Conservation (phyloP, 179 eudicot species). For the Nepenthes alata region DNA sequence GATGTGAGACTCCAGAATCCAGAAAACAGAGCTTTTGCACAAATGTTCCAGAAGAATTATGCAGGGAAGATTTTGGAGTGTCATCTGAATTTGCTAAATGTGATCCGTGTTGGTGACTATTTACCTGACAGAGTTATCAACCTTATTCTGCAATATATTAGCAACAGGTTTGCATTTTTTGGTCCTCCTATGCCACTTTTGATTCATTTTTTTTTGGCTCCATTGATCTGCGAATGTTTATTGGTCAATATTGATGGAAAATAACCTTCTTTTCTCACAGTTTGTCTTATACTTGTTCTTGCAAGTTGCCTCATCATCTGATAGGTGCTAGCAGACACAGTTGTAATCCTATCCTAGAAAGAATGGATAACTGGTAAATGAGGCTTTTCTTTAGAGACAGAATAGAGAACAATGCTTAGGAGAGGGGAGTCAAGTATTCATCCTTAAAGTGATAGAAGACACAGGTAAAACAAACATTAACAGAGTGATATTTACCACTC, state of each 20-base stretch:
- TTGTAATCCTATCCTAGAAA: no score
- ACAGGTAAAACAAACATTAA: no score
- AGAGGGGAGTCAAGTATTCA: no score
- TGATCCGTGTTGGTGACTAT: constrained; percentile 83
- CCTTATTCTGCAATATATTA: constrained; percentile 81
- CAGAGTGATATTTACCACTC: no score
- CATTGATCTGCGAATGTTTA: background rate
- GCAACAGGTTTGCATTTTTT: constrained; percentile 66
- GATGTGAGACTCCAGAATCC: constrained; percentile 87
- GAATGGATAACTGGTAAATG: no score
- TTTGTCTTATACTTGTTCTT: no score
- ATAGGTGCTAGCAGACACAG: no score
- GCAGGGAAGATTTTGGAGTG: constrained; percentile 95
- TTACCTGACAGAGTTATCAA: constrained; percentile 94
- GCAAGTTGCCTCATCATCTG: no score
- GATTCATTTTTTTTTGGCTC: background rate
- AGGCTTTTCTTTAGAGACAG: no score
- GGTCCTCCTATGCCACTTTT: background rate
- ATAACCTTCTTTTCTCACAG: no score
- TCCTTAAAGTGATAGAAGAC: no score
- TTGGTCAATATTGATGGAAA: background rate
- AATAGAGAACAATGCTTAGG: no score
- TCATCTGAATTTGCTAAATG: constrained; percentile 81
- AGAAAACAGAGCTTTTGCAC: constrained; percentile 84
- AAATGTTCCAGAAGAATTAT: constrained; percentile 84